A percentile compares a stretch with the other conserved stretches of the same genome.
phyloP scores from a whole-genome alignment of 345 rosid genomes.

The Melastoma malabathricum region DNA sequence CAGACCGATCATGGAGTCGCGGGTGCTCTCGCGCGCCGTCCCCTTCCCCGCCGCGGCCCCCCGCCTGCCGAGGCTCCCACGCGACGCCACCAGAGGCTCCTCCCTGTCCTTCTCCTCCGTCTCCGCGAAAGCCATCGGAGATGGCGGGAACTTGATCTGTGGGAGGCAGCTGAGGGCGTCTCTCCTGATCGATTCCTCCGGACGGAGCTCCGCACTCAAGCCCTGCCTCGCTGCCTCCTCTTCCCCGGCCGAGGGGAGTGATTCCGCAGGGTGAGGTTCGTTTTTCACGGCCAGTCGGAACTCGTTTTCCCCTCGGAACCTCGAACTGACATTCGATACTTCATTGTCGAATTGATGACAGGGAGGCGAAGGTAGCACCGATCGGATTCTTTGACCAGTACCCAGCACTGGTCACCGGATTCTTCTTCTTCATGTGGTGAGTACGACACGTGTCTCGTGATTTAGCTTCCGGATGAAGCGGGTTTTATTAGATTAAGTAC shows the following conservation, averaged over 20 bases:
- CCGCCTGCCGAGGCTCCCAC: conserved; percentile 14
- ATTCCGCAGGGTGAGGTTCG: conserved; percentile 98
- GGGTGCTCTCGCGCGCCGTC: conserved; percentile 62
- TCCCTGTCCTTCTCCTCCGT: conserved; percentile 15
- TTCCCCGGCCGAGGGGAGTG: conserved; percentile 64
- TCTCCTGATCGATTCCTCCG: conserved; percentile 37
- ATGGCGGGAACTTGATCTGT: conserved; percentile 64
- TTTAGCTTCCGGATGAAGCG: background rate
- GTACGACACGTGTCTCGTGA: conserved; percentile 1
- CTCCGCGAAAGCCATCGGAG: conserved; percentile 42
- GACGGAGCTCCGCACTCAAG: conserved; percentile 31
- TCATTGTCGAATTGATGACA: conserved; percentile 22
- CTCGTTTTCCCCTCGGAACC: background rate
- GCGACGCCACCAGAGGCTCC: conserved; percentile 15
- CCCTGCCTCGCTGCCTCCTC: conserved; percentile 54
- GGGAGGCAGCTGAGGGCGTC: conserved; percentile 79
- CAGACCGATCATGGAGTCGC: conserved; percentile 52
- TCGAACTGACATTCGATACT: conserved; percentile 15
- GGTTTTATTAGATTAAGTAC: background rate
- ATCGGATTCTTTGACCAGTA: conserved; percentile 56
- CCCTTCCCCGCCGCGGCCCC: conserved; percentile 30
- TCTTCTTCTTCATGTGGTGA: conserved; percentile 98
- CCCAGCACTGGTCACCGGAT: conserved; percentile 79
- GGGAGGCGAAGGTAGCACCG: conserved; percentile 40
- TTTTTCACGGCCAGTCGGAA: conserved; percentile 18